Evolutionary conservation across 495 filamentous ascomycete species (phyloP), one percentile per base, ranked within the genome.

Genomic region (Neurospora sp.): DNA sequence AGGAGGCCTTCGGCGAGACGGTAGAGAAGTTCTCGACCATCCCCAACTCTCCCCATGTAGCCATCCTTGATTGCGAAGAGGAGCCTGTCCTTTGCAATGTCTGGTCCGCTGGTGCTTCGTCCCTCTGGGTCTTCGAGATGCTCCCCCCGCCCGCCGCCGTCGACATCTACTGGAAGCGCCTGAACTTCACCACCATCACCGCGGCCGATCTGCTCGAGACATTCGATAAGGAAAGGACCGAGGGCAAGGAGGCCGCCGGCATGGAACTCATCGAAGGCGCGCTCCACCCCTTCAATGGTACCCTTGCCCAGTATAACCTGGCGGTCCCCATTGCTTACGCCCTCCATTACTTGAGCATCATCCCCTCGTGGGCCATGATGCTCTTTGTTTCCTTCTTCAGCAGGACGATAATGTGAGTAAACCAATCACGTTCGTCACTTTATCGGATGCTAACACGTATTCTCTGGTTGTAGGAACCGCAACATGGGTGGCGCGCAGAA

Each of bases 401-500:
- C 85, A 87, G 94, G 76, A 87, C 85, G 45, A 85, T 97, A 79
- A 97, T 97, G 96, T 97, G 85, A 90, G 94, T 88, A 68, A 10
- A 53, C 18, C 10, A 3, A 18, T 27, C 3, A 8, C 45, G 20
- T 22, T 9, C 14, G 53, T 65, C 31, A 18, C 27, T 27, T 59
- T 12, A 16, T 27, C 8, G 38, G 35, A 40, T 78, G 77, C 78
- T 78, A 68, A 79, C 72, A 78, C 27, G 53, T 8, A 65, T 65
- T 65, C 31, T 79, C 75, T 74, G 72, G 8, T 8, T 18, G 20
- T 69, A 79, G 81, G 79, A 79, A 82, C 73, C 78, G 78, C 47
- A 77, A 79, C 44, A 74, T 77, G 73, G 72, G 72, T 39, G 71
- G 75, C 31, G 72, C 73, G 59, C 71, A 47, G 27, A 69, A 27